Conservation (phyloP, 1,284 basidiomycete species). For the Omphalotus olearius region DNA sequence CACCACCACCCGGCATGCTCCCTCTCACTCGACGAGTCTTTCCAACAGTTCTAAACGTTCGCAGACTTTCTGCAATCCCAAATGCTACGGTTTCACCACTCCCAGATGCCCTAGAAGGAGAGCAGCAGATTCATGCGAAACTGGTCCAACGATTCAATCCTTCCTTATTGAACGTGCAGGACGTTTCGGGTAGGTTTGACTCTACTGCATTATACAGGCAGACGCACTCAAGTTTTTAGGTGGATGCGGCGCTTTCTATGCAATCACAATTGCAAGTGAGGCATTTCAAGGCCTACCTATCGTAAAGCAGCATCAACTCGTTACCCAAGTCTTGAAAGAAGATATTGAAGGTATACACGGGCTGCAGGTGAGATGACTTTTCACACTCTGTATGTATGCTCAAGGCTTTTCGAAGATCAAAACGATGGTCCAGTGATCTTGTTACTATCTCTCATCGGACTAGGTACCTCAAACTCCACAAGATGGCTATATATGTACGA, state of each 20-base stretch:
- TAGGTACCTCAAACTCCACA: too few species aligned
- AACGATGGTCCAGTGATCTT: constrained; percentile 28
- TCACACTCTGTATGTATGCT: background rate
- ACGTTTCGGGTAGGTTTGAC: constrained; percentile 72
- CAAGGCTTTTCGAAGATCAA: constrained; percentile 29
- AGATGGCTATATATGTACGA: too few species aligned
- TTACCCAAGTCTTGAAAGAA: constrained; percentile 84
- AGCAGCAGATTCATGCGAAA: constrained; percentile 69
- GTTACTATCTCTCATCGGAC: too few species aligned
- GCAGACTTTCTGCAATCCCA: constrained; percentile 20
- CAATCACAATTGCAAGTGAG: constrained; percentile 83
- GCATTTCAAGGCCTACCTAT: constrained; percentile 84
- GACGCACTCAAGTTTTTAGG: constrained; percentile 43
- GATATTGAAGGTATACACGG: constrained; percentile 94
- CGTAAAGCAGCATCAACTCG: constrained; percentile 92
- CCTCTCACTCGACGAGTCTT: constrained; percentile 25
- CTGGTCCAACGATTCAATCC: constrained; percentile 73
- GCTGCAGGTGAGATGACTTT: constrained; percentile 66
- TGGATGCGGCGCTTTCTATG: constrained; percentile 95
- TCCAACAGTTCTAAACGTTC: constrained; percentile 16
- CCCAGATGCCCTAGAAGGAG: constrained; percentile 47
- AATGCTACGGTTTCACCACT: constrained; percentile 19
- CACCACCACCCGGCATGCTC: constrained; percentile 17
- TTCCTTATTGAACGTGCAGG: constrained; percentile 76
- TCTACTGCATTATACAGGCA: background rate